Base-by-base conservation (phyloP, 1,284 basidiomycete species). In the Calocybe gambosa region DNA sequence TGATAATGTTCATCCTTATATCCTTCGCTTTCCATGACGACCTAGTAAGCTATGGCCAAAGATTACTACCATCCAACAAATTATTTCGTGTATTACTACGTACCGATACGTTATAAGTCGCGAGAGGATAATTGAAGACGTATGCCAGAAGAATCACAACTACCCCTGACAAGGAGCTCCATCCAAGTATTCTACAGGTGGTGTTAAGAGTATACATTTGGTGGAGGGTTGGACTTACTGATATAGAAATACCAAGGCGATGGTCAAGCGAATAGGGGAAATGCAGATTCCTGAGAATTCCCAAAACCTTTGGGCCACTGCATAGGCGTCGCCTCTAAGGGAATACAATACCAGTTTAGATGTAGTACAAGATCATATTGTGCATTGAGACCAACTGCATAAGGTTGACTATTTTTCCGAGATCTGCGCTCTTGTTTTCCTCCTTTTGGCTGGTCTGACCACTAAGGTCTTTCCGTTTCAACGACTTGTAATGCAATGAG, bases 161-260 rank as follows among this genome's bases (percentile, higher is more conserved):
- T 2, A 91, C 80, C n/a, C 88, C 88, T 10, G 83, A 80, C 23
- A 93, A 71, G 0, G 86, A 80, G 36, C 86, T 86, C 85, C 87
- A 90, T 6, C 90, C 90, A 33, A 93, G 73, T 21, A 93, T 70
- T 42, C 87, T 89, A 50, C 16, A 21, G 8, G 13, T 41, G n/a
- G 13, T 15, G 31, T 34, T 9, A 34, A 16, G 31, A 6, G 38
- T 33, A 9, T 34, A 26, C 9, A 43, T 23, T 31, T 12, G 28
- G 38, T 40, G 21, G 23, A 19, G 29, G 38, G 35, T n/a, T 12
- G 28, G 16, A 64, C 78, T 56, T 52, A 87, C 86, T 77, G 71
- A 62, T 91, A 89, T 2, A 92, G 71, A 64, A 89, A 90, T 5
- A 78, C 60, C 21, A 85, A 64, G 1, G 89, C 86, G 41, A 93